Conservation (phyloP, 306 rosid genomes). For the Lathyrus oleraceus region DNA sequence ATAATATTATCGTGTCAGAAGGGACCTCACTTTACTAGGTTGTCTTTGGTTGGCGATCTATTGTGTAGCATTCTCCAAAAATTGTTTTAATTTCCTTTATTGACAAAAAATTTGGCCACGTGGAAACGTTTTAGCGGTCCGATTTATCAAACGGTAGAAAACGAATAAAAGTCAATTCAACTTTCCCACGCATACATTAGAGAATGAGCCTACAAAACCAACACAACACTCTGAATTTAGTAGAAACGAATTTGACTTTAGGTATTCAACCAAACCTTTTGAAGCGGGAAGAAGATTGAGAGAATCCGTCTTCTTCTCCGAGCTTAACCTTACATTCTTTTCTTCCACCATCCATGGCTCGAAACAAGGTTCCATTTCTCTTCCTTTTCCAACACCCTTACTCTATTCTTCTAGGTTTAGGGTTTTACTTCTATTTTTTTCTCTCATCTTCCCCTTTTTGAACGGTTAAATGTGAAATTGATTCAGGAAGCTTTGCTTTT, state of each 20-base stretch:
- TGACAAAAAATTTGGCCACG: too few species aligned
- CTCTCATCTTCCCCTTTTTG: not conserved
- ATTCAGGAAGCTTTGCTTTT: conserved; percentile 69
- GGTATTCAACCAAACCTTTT: not conserved
- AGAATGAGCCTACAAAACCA: not conserved
- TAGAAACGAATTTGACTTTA: not conserved
- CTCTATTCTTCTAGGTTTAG: conserved; percentile 30
- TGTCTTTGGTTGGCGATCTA: too few species aligned
- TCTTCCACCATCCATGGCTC: conserved; percentile 54
- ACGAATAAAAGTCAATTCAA: too few species aligned
- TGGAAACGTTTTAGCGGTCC: too few species aligned
- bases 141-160: too few species aligned
- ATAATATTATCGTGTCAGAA: too few species aligned
- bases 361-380: conserved; percentile 57
- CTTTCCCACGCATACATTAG: too few species aligned
- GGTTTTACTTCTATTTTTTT: conserved; percentile 30
- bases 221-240: not conserved
- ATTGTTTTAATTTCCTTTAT: too few species aligned
- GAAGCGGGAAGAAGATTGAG: conserved; percentile 30
- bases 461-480: not conserved
- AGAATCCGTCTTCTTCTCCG: conserved; percentile 10
- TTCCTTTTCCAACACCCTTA: not conserved
- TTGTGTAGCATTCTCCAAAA: too few species aligned
- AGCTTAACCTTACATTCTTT: not conserved
- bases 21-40: too few species aligned